These are phyloP conservation scores for Podospora tetraspora DNA, from an alignment of 495 filamentous ascomycete species.

Conservation along the genomic window DNA sequence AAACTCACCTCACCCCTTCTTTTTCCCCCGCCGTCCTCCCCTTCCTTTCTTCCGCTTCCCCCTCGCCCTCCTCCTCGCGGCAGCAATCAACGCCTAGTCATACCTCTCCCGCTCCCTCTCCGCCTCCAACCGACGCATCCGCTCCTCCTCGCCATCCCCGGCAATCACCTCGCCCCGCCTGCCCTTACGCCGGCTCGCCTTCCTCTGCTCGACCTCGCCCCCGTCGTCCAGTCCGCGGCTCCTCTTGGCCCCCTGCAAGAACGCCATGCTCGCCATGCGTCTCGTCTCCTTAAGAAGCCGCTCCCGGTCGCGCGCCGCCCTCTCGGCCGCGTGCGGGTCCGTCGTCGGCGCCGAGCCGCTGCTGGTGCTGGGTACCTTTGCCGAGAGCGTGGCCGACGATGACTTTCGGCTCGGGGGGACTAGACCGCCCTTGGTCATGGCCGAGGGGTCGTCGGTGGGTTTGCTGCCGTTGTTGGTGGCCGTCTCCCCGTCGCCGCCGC, in stretches of 20 bases:
- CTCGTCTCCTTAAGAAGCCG: conserved; percentile 73
- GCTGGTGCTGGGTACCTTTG: not conserved
- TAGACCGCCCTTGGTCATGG: conserved; percentile 34
- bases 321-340: conserved; percentile 71
- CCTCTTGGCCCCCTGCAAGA: conserved; percentile 38
- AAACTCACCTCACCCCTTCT: too few relatives aligned
- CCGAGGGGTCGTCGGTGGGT: conserved; percentile 17
- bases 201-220: conserved; percentile 28
- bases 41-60: not conserved
- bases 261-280: conserved; percentile 55
- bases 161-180: conserved; percentile 39
- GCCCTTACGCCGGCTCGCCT: conserved; percentile 37
- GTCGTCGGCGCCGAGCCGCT: conserved; percentile 31
- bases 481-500: not conserved
- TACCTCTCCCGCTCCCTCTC: conserved; percentile 42
- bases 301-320: conserved; percentile 70
- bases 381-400: not conserved
- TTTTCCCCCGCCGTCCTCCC: not conserved
- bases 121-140: conserved; percentile 49
- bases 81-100: conserved; percentile 24
- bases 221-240: conserved; percentile 6
- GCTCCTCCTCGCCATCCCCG: conserved; percentile 38
- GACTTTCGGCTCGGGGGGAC: not conserved
- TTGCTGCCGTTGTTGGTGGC: not conserved
- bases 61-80: not conserved